Evolutionary conservation across 495 filamentous ascomycete genomes (phyloP).

Genomic region (Umbilicaria muhlenbergii): DNA sequence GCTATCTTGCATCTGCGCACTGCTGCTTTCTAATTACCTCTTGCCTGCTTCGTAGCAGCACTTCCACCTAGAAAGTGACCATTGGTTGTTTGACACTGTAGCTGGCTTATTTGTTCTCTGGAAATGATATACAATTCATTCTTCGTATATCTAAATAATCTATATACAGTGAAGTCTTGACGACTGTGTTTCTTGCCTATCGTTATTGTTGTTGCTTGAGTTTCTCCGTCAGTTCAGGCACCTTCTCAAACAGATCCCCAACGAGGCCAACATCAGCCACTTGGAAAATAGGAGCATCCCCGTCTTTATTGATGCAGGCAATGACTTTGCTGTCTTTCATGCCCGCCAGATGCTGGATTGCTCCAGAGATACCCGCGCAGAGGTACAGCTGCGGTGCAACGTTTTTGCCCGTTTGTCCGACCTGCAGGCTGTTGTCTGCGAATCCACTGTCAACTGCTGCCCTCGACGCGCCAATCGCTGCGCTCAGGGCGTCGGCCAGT

Average conservation of each 20-base stretch:
- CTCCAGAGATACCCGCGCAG: conserved; percentile 87
- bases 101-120: no score
- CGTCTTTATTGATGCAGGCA: conserved; percentile 95
- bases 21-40: no score
- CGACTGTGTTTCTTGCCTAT: background rate
- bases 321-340: conserved; percentile 99
- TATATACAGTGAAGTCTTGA: no score
- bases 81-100: no score
- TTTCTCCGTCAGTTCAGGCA: conserved; percentile 94
- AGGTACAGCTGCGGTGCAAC: conserved; percentile 93
- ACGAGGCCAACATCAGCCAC: conserved; percentile 91
- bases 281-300: conserved; percentile 95
- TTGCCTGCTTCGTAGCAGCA: no score
- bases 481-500: conserved; percentile 78
- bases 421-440: conserved; percentile 97
- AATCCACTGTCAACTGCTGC: conserved; percentile 96
- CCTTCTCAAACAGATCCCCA: conserved; percentile 87
- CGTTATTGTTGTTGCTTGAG: conserved; percentile 43
- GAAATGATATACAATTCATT: no score
- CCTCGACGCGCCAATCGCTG: conserved; percentile 84
- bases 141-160: no score
- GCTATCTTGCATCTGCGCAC: no score
- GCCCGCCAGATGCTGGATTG: conserved; percentile 95
- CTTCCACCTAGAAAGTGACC: no score
- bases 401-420: conserved; percentile 97